Conservation (phyloP, 139 green algal species). For the Micractinium sp. region DNA sequence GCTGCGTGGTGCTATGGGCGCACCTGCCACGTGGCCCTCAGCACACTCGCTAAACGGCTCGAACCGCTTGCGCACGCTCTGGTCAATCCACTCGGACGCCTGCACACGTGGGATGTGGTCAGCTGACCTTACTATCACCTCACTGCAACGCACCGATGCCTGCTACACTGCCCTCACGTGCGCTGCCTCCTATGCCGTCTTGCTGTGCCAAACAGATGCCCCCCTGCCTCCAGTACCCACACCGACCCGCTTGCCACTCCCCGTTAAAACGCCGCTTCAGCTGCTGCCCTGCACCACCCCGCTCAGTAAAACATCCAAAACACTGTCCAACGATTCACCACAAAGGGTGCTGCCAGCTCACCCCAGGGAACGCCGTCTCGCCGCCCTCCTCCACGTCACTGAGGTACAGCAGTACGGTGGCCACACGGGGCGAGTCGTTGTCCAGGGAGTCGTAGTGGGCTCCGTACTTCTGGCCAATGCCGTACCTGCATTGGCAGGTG, state of each 20-base stretch:
- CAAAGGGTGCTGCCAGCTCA: neutral
- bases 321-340: slow-evolving; percentile 63
- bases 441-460: slow-evolving; percentile 75
- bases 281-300: neutral
- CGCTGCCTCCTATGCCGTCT: neutral
- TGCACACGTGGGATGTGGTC: neutral
- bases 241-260: too few species aligned
- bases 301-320: neutral
- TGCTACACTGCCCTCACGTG: neutral
- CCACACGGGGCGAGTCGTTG: slow-evolving; percentile 58
- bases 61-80: slow-evolving; percentile 29
- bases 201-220: neutral
- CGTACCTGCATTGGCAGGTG: slow-evolving; percentile 59
- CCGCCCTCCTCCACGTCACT: slow-evolving; percentile 59
- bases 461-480: slow-evolving; percentile 85
- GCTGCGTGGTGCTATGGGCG: neutral
- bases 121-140: neutral
- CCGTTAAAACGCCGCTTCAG: slow-evolving; percentile 40
- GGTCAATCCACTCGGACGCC: slow-evolving; percentile 18
- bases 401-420: slow-evolving; percentile 85
- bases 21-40: slow-evolving; percentile 53
- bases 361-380: slow-evolving; percentile 37
- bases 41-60: slow-evolving; percentile 67
- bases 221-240: too few species aligned
- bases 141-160: neutral